Percentiles rank a stretch among this genome's conserved stretches.
phyloP scores from a whole-genome alignment of 371 early-diverging fungal genomes.

The Rhizomucor miehei region DNA sequence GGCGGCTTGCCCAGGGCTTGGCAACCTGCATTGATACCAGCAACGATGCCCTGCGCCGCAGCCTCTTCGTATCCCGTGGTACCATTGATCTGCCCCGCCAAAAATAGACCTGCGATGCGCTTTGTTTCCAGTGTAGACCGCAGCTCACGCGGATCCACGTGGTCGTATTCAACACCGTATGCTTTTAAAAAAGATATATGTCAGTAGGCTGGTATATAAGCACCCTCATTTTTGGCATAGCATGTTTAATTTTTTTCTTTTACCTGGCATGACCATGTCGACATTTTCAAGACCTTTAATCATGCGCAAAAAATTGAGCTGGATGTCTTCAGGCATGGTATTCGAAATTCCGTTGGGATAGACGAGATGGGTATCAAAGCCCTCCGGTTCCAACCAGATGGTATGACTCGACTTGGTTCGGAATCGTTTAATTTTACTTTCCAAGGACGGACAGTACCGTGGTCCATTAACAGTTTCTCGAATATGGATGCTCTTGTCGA shows the following conservation, averaged over 20 bases:
- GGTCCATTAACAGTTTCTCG: slow-evolving; percentile 83
- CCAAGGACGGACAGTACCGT: slow-evolving; percentile 86
- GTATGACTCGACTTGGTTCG: slow-evolving; percentile 62
- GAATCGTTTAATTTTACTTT: slow-evolving; percentile 80
- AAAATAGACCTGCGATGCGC: slow-evolving; percentile 71
- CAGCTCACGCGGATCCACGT: slow-evolving; percentile 82
- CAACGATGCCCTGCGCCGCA: slow-evolving; percentile 82
- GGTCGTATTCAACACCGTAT: slow-evolving; percentile 87
- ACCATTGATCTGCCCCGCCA: slow-evolving; percentile 89
- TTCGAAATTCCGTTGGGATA: slow-evolving; percentile 88
- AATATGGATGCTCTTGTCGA: slow-evolving; percentile 80
- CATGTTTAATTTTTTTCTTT: neutral
- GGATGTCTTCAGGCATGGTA: slow-evolving; percentile 80
- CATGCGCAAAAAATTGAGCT: slow-evolving; percentile 67
- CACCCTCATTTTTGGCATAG: neutral
- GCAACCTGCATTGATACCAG: slow-evolving; percentile 82
- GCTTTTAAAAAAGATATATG: too few relatives aligned
- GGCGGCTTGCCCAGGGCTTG: slow-evolving; percentile 50
- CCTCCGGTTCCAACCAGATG: slow-evolving; percentile 87
- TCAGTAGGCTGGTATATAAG: too few relatives aligned
- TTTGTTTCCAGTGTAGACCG: slow-evolving; percentile 77
- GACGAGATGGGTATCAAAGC: slow-evolving; percentile 63
- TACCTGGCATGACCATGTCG: slow-evolving; percentile 67
- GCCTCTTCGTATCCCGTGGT: slow-evolving; percentile 91
- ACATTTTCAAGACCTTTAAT: slow-evolving; percentile 81